Evolutionary conservation across 495 filamentous ascomycete genomes (phyloP).

Genomic region (Extremus antarcticus): DNA sequence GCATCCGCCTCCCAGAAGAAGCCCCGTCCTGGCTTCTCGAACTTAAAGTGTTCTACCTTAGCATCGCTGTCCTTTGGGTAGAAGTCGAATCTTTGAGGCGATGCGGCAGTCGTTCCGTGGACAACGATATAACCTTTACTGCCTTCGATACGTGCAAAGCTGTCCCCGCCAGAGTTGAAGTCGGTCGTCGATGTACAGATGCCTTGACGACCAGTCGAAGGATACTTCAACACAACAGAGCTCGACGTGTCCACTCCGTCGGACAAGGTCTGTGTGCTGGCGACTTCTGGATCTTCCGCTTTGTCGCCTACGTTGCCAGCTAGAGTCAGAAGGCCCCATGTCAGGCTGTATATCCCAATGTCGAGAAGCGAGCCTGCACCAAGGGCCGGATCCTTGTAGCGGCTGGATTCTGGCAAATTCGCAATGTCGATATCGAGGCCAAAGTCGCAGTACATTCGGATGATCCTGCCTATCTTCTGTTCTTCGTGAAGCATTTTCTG

Average conservation of each 20-base stretch:
- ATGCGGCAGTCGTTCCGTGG: background rate
- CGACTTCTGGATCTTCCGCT: conserved; percentile 16
- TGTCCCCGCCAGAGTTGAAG: background rate
- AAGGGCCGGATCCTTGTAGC: conserved; percentile 20
- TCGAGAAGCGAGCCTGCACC: conserved; percentile 22
- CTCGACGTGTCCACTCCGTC: conserved; percentile 11
- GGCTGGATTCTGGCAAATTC: conserved; percentile 3
- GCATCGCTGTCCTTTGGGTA: conserved; percentile 7
- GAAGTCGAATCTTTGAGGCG: conserved; percentile 5
- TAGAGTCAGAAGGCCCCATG: conserved; percentile 13
- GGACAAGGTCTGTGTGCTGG: conserved; percentile 14
- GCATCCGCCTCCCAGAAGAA: conserved; percentile 22
- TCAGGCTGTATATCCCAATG: conserved; percentile 21
- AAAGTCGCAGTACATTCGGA: conserved; percentile 22
- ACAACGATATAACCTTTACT: conserved; percentile 14
- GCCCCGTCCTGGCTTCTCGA: conserved; percentile 16
- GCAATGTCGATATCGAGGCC: conserved; percentile 19
- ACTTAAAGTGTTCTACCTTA: conserved; percentile 4
- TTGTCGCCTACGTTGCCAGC: conserved; percentile 8
- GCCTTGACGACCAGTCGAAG: conserved; percentile 8
- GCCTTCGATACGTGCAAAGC: conserved; percentile 18
- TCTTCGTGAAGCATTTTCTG: conserved; percentile 19
- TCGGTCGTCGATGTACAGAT: conserved; percentile 17
- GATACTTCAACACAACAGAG: conserved; percentile 10
- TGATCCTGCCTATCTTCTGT: conserved; percentile 15